Percentiles rank a stretch among this genome's conserved stretches.
phyloP scores from a whole-genome alignment of 257 asterid genomes.

The Lycium barbarum region DNA sequence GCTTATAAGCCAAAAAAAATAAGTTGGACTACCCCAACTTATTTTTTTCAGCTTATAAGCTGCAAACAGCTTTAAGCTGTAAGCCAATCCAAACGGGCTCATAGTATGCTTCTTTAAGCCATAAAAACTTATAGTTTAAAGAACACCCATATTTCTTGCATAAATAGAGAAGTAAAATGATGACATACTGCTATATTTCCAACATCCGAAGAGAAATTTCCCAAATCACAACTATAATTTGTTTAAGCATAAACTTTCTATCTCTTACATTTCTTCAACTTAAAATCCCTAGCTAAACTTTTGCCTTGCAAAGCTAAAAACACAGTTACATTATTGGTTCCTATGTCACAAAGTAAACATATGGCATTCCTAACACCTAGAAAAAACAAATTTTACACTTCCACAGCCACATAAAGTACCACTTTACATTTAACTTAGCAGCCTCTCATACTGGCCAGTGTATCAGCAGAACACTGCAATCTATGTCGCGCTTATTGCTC shows the following conservation, averaged over 20 bases:
- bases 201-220: neutral
- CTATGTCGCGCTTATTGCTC: constrained; percentile 44
- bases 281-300: neutral
- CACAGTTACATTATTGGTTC: constrained; percentile 25
- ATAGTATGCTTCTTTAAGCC: too few relatives aligned
- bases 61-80: too few relatives aligned
- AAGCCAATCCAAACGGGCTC: too few relatives aligned
- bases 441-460: constrained; percentile 3
- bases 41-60: too few relatives aligned
- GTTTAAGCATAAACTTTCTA: neutral
- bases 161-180: neutral
- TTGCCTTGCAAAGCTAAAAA: constrained; percentile 12
- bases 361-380: neutral
- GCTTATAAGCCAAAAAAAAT: too few relatives aligned
- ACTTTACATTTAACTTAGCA: constrained; percentile 5
- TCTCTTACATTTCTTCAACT: neutral
- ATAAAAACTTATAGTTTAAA: too few relatives aligned
- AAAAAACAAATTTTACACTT: neutral
- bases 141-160: neutral
- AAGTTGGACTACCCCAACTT: too few relatives aligned
- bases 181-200: neutral
- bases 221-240: neutral
- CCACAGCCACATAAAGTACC: constrained; percentile 25
- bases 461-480: neutral
- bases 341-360: neutral